Evolutionary conservation across 148 eudicot genomes (phyloP), one percentile per base, ranked within the genome.

Genomic region (Persicaria tinctoria): DNA sequence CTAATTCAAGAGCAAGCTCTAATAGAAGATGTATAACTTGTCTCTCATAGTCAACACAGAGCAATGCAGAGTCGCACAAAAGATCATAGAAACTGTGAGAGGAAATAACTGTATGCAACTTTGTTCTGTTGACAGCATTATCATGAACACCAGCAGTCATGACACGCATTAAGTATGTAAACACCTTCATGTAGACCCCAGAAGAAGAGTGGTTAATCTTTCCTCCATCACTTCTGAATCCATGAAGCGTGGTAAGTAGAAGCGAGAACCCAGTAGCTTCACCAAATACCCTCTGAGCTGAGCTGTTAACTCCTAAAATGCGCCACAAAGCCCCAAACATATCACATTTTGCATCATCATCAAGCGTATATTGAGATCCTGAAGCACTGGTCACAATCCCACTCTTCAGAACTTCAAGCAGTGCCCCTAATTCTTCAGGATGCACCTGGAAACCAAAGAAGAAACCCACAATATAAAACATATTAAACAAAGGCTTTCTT

Each of bases 231-330:
- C 85, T 85, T 80, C 88, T 92, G 78, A 92, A 90, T 79, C 87
- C 80, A 81, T 92, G 92, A 68, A 96, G 89, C 11, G 97, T 93
- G 70, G 99, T 96, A 68, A 89, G 76, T 66, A 96, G 70, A 80
- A 96, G 93, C 77, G 97, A 92, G 77, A 96, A 96, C 57, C 99
- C 99, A 77, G 97, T 89, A 78, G 99, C 91, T 84, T 96, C 99
- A 81, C 99, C 99, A 85, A 92, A 96, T 75, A 90, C 90, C 84
- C 92, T 88, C 82, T 92, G 97, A 78, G 95, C 97, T 55, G 97
- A 84, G 76, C 62, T 82, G 77, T 92, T 92, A 38, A 79, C 89
- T 74, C 92, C 93, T 75, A 96, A 82, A 57, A 96, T 86, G 76
- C 97, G 99, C 97, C 99, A 96, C 75, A 96, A 54, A 74, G 97